Base-by-base conservation (phyloP, 2,329 filamentous ascomycete genomes). In the Monilinia fructigena region DNA sequence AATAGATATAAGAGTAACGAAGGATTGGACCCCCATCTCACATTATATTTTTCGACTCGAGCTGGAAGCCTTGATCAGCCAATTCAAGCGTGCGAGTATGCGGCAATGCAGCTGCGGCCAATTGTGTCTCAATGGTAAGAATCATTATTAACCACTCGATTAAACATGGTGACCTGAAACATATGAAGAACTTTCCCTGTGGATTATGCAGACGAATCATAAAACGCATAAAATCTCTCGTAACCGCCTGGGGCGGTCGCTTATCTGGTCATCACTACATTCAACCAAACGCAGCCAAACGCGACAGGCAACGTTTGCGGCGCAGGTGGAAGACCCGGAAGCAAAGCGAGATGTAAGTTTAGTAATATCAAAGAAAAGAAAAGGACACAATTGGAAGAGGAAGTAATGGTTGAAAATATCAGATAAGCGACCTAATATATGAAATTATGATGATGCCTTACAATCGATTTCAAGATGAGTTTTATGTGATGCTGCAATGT, bases 21-120 rank as follows among this genome's bases (percentile, higher is more conserved):
- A 65, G 63, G 63, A 65, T 45, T 65, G 63, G 63, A 48, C 63
- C 63, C 63, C 63, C 63, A 60, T 65, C 55, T 53, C 55, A 65
- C 63, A 28, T 50, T n/a, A 35, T 42, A 20, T 18, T 38, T 40
- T 56, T n/a, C 4, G 35, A 60, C 20, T 60, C 23, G 63, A 65
- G 63, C 45, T 60, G 55, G 55, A 60, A 42, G 63, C 55, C 63
- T 60, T 42, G 18, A 60, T 40, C 45, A 31, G 26, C 23, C 20
- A 50, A 26, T 26, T 40, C 20, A 26, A 50, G 45, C 28, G 38
- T 52, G 54, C 45, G 50, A 52, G 55, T 26, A 50, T 60, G 55
- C 63, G 63, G 63, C 63, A 59, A 60, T 14, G 23, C 16, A 35
- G 63, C 63, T 65, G 63, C 63, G 47, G 63, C 63, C 55, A 38